These are phyloP conservation scores for Diaporthe eres DNA, from an alignment of 2,329 filamentous ascomycete species.

Conservation along the genomic window DNA sequence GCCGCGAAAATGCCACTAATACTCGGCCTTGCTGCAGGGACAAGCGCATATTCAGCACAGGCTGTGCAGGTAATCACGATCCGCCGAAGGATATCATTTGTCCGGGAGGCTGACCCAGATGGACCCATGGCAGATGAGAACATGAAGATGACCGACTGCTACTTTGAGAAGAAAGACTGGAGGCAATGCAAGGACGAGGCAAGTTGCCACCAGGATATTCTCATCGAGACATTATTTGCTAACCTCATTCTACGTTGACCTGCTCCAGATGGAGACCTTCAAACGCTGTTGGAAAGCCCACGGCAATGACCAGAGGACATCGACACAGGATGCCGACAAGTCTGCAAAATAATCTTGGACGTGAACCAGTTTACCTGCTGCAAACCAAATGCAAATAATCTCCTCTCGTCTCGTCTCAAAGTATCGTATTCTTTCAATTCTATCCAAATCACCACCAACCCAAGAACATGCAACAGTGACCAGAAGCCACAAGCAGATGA, in stretches of 20 bases:
- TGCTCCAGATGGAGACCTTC: conserved; percentile 87
- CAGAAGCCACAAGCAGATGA: neutral
- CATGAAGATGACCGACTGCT: conserved; percentile 92
- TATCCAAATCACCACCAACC: too few species aligned
- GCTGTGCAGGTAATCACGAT: conserved; percentile 79
- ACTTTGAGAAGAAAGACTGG: conserved; percentile 97
- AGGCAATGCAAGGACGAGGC: conserved; percentile 90
- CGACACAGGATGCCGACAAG: conserved; percentile 74
- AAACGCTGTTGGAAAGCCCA: conserved; percentile 92
- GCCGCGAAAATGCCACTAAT: conserved; percentile 1
- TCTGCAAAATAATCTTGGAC: neutral
- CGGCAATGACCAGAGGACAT: conserved; percentile 87
- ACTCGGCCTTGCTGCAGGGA: conserved; percentile 73
- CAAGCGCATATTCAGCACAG: conserved; percentile 97
- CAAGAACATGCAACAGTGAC: neutral
- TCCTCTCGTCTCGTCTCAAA: neutral
- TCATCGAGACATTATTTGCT: neutral
- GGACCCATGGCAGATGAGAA: conserved; percentile 78
- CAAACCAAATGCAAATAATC: too few species aligned
- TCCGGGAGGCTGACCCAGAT: conserved; percentile 8
- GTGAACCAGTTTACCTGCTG: neutral
- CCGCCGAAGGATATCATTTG: too few species aligned
- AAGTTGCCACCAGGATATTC: conserved; percentile 53
- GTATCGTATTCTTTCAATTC: neutral
- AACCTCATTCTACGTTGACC: conserved; percentile 18